phyloP scores from a whole-genome alignment of 2,329 filamentous ascomycete genomes.

The Hortaea werneckii region DNA sequence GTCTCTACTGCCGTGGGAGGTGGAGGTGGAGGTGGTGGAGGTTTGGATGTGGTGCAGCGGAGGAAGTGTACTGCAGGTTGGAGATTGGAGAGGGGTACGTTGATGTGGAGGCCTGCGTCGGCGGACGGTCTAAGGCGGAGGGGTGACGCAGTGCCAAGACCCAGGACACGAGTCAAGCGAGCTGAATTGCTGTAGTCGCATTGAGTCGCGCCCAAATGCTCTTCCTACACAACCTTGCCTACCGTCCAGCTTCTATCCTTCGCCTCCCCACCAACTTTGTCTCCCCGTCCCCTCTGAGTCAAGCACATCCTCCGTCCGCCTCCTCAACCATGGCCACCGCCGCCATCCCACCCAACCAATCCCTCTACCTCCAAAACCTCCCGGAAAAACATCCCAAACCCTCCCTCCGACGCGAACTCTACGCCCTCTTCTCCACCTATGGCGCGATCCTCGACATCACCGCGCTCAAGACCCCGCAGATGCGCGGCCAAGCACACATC shows the following conservation, averaged over 20 bases:
- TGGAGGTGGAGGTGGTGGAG: conserved; percentile 1
- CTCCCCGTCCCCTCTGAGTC: background rate
- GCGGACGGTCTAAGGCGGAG: no score
- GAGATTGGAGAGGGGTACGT: no score
- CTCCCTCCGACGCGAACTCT: conserved; percentile 76
- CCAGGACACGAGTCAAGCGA: no score
- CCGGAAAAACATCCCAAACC: conserved; percentile 83
- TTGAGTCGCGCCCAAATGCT: background rate
- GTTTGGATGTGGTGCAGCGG: background rate
- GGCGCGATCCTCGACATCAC: conserved; percentile 88
- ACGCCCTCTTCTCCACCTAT: conserved; percentile 89
- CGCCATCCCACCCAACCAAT: conserved; percentile 28
- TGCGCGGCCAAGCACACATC: conserved; percentile 92
- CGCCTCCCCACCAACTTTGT: conserved; percentile 1
- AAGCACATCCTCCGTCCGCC: no score
- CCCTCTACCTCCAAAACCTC: conserved; percentile 82
- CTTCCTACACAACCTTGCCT: background rate
- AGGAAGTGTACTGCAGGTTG: no score
- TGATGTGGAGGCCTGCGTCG: background rate
- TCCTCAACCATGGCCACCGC: conserved; percentile 1
- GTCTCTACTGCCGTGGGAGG: conserved; percentile 82
- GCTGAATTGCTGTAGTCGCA: no score
- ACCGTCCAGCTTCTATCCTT: no score
- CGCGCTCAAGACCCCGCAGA: conserved; percentile 76
- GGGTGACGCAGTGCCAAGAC: conserved; percentile 1